Conservation (phyloP, 371 early-diverging fungal species). For the Syncephalastrum sp. region DNA sequence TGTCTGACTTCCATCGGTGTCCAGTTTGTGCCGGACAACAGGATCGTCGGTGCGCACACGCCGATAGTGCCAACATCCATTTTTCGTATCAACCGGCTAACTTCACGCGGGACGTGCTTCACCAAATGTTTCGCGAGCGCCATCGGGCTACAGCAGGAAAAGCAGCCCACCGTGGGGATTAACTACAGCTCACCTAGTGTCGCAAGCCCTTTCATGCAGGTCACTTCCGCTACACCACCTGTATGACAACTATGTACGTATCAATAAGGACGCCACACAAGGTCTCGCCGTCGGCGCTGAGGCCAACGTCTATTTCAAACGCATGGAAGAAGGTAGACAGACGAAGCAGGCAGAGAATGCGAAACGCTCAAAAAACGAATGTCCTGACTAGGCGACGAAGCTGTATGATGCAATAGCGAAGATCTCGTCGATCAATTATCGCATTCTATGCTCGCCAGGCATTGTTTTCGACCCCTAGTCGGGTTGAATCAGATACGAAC, state of each 20-base stretch:
- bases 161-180: conserved; percentile 64
- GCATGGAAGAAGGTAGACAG: conserved; percentile 85
- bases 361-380: too few relatives aligned
- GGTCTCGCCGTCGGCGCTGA: conserved; percentile 63
- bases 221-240: conserved; percentile 98
- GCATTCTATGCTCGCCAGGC: too few relatives aligned
- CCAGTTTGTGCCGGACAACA: conserved; percentile 26
- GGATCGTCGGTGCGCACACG: conserved; percentile 50
- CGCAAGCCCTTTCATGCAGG: conserved; percentile 99
- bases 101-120: conserved; percentile 41
- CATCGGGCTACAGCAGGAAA: background rate
- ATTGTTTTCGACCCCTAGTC: too few relatives aligned
- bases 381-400: conserved; percentile 43
- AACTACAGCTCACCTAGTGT: conserved; percentile 99
- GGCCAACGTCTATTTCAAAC: conserved; percentile 90
- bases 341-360: background rate
- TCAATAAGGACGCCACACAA: conserved; percentile 67
- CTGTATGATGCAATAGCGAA: conserved; percentile 63
- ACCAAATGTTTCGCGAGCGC: too few relatives aligned
- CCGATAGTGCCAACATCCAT: conserved; percentile 71
- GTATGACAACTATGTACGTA: conserved; percentile 93
- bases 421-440: too few relatives aligned
- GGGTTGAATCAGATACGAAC: too few relatives aligned
- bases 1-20: too few relatives aligned
- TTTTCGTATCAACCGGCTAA: conserved; percentile 60